These are phyloP conservation scores for Pythium diclinum DNA, from an alignment of 352 stramenopile genomes.

Conservation along the genomic window DNA sequence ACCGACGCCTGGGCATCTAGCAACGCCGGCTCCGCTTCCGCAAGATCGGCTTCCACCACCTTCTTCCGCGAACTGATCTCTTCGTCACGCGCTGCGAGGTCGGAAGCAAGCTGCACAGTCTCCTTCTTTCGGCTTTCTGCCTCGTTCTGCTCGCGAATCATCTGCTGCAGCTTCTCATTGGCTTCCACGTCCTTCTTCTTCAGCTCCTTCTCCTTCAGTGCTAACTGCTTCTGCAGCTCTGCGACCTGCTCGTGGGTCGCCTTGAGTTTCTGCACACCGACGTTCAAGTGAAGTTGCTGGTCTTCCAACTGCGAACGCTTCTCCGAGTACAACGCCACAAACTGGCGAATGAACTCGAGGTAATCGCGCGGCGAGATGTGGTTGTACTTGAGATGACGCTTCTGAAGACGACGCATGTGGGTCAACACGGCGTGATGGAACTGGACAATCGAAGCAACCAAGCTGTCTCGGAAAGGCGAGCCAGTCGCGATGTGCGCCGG, in stretches of 20 bases:
- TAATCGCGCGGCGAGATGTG: slow-evolving; percentile 92
- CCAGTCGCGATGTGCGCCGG: slow-evolving; percentile 57
- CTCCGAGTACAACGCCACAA: slow-evolving; percentile 89
- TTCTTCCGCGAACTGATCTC: slow-evolving; percentile 94
- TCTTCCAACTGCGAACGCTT: slow-evolving; percentile 92
- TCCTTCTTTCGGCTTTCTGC: slow-evolving; percentile 96
- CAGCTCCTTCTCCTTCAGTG: slow-evolving; percentile 92
- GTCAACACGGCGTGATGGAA: slow-evolving; percentile 85
- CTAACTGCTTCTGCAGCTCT: slow-evolving; percentile 88
- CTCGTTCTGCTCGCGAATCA: slow-evolving; percentile 98
- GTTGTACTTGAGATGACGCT: slow-evolving; percentile 86
- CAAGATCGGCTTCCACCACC: slow-evolving; percentile 95
- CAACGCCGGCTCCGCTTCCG: slow-evolving; percentile 97
- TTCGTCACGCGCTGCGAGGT: slow-evolving; percentile 94
- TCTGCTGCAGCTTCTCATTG: slow-evolving; percentile 98
- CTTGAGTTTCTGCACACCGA: slow-evolving; percentile 97
- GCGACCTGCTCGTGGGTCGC: slow-evolving; percentile 98
- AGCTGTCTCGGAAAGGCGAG: slow-evolving; percentile 65
- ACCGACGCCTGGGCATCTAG: slow-evolving; percentile 95
- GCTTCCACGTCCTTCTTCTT: slow-evolving; percentile 96
- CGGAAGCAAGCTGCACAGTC: slow-evolving; percentile 93
- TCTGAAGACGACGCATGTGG: slow-evolving; percentile 84
- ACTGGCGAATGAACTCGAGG: slow-evolving; percentile 91
- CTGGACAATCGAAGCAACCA: slow-evolving; percentile 84
- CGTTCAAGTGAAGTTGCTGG: slow-evolving; percentile 97